Percentiles rank a stretch among this genome's conserved stretches.
These are phyloP conservation scores for Tagetes erecta DNA, from an alignment of 129 eudicot species.

Conservation along the genomic window DNA sequence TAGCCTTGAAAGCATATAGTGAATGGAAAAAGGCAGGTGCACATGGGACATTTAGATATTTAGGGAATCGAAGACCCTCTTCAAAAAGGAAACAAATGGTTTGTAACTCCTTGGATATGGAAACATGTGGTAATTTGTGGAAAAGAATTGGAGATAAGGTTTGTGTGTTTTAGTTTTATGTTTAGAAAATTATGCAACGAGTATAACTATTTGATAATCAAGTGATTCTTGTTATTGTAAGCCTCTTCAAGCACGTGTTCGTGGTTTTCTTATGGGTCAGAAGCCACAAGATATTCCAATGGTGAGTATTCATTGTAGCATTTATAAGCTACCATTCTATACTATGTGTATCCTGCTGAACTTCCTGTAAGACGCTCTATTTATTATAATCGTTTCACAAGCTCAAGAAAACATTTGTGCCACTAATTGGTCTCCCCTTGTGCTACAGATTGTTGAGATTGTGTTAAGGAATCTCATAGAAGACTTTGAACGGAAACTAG, in stretches of 20 bases:
- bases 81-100: slow-evolving; percentile 48
- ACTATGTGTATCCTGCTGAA: neutral
- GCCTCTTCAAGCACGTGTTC: slow-evolving; percentile 57
- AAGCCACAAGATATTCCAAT: slow-evolving; percentile 70
- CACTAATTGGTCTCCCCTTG: neutral
- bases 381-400: neutral
- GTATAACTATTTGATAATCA: slow-evolving; percentile 20
- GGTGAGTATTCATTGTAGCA: slow-evolving; percentile 43
- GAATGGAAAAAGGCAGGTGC: slow-evolving; percentile 80
- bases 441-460: slow-evolving; percentile 61
- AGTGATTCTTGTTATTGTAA: slow-evolving; percentile 26
- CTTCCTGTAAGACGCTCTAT: no score
- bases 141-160: slow-evolving; percentile 55
- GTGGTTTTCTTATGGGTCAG: slow-evolving; percentile 61
- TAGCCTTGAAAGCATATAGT: slow-evolving; percentile 67
- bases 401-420: slow-evolving; percentile 7
- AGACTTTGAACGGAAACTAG: slow-evolving; percentile 57
- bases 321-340: neutral
- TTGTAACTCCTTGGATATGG: slow-evolving; percentile 50
- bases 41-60: slow-evolving; percentile 48
- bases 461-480: slow-evolving; percentile 63
- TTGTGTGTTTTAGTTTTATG: slow-evolving; percentile 27
- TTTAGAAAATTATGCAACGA: slow-evolving; percentile 9
- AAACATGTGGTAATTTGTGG: slow-evolving; percentile 37
- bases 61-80: slow-evolving; percentile 55